A percentile compares a stretch with the other conserved stretches of the same genome.
These are phyloP conservation scores for Agaricales sp. DNA, from an alignment of 1,284 basidiomycete genomes.

Conservation along the genomic window DNA sequence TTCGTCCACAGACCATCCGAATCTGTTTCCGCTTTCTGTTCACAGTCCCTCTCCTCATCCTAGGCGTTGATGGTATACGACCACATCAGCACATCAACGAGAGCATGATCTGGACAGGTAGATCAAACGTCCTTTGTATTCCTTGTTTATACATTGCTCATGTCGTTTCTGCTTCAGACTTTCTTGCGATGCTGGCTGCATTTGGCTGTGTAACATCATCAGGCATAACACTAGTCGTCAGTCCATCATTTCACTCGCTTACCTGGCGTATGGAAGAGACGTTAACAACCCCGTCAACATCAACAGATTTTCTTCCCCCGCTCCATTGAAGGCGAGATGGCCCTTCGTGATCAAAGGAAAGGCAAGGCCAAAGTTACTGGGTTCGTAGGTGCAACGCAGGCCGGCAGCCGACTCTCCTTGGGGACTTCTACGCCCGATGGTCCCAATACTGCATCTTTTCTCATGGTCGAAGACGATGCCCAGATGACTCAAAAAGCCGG, in stretches of 20 bases:
- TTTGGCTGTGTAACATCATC: conserved; percentile 59
- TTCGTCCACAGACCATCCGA: conserved; percentile 43
- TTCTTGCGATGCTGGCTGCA: conserved; percentile 45
- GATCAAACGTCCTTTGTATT: conserved; percentile 1
- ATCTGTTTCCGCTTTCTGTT: conserved; percentile 63
- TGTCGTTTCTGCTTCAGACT: conserved; percentile 26
- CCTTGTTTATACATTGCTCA: not conserved
- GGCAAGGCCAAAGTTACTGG: conserved; percentile 21
- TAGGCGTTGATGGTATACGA: conserved; percentile 57
- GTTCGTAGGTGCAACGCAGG: conserved; percentile 18
- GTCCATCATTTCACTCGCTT: conserved; percentile 16
- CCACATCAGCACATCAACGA: conserved; percentile 55
- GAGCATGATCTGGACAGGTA: conserved; percentile 40
- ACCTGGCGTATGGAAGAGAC: not conserved
- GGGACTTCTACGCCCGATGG: not conserved
- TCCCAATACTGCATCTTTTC: not conserved
- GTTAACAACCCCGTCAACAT: not conserved
- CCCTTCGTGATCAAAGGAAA: conserved; percentile 25
- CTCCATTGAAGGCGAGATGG: conserved; percentile 52
- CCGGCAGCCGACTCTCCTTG: conserved; percentile 9
- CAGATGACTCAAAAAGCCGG: not conserved
- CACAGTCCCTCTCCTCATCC: conserved; percentile 46
- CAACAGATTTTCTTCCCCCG: conserved; percentile 70
- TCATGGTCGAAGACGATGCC: not conserved
- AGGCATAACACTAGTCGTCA: conserved; percentile 60